These are phyloP conservation scores for Jamesozyma spencerorum DNA, from an alignment of 805 yeast species.

Conservation along the genomic window DNA sequence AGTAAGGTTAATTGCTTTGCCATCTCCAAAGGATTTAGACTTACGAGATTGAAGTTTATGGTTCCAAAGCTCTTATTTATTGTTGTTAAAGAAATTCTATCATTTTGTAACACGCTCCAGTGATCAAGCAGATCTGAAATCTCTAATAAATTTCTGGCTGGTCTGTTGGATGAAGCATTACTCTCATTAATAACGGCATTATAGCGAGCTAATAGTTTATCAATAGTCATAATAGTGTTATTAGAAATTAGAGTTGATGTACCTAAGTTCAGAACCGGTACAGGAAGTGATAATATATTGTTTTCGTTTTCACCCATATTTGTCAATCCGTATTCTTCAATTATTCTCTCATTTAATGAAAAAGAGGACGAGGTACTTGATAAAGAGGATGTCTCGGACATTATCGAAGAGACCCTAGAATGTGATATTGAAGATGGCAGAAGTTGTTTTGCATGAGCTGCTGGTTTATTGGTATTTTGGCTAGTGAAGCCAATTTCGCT, in stretches of 20 bases:
- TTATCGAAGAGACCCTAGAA: slow-evolving; percentile 15
- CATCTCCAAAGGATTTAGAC: slow-evolving; percentile 60
- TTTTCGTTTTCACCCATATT: slow-evolving; percentile 30
- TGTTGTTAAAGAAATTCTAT: background rate
- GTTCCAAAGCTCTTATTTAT: slow-evolving; percentile 7
- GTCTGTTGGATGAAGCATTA: no score
- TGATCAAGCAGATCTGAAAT: slow-evolving; percentile 1
- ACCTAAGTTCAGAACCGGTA: slow-evolving; percentile 25
- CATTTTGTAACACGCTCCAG: slow-evolving; percentile 5
- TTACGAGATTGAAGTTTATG: slow-evolving; percentile 20
- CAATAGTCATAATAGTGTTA: no score
- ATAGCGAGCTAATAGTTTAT: no score
- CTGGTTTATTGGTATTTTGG: slow-evolving; percentile 34
- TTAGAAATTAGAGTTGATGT: slow-evolving; percentile 33
- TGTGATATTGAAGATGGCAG: slow-evolving; percentile 9
- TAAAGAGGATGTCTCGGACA: slow-evolving; percentile 31
- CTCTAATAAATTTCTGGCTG: no score
- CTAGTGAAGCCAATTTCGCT: background rate
- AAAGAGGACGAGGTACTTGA: slow-evolving; percentile 19
- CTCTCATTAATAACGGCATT: no score
- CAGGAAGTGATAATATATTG: slow-evolving; percentile 31
- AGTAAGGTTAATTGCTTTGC: slow-evolving; percentile 71
- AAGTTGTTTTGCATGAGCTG: slow-evolving; percentile 24
- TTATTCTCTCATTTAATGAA: slow-evolving; percentile 38
- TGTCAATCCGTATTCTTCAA: slow-evolving; percentile 51